Conservation (phyloP, 2,329 filamentous ascomycete genomes). For the Microdochium bolleyi region DNA sequence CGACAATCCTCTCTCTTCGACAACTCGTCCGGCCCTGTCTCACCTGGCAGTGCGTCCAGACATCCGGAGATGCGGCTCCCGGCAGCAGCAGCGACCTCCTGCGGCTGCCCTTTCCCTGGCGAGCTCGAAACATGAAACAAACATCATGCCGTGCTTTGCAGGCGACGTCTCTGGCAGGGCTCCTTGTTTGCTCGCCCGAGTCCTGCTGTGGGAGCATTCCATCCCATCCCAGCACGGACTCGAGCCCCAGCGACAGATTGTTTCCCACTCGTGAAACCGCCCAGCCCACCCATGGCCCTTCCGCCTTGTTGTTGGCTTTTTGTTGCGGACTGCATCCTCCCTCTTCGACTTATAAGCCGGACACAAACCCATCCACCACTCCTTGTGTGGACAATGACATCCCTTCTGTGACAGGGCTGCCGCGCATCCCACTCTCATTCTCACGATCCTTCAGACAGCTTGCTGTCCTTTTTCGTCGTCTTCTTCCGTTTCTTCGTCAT, state of each 20-base stretch:
- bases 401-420: too few relatives aligned
- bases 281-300: background rate
- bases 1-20: background rate
- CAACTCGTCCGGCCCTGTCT: background rate
- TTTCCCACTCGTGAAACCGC: background rate
- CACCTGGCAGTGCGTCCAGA: background rate
- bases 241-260: background rate
- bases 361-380: background rate
- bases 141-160: too few relatives aligned
- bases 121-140: background rate
- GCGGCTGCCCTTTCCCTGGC: background rate
- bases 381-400: too few relatives aligned
- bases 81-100: background rate
- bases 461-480: too few relatives aligned
- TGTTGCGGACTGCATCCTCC: background rate
- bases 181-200: too few relatives aligned
- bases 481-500: too few relatives aligned
- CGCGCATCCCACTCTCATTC: too few relatives aligned
- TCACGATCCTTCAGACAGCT: too few relatives aligned
- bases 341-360: background rate
- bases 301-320: too few relatives aligned
- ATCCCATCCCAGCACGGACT: background rate
- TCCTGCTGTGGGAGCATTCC: background rate
- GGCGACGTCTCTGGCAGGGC: too few relatives aligned
- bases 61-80: background rate